Percentiles rank a stretch among this genome's conserved stretches.
phyloP scores from a whole-genome alignment of 1,284 basidiomycete genomes.

The Sporisorium scitamineum region DNA sequence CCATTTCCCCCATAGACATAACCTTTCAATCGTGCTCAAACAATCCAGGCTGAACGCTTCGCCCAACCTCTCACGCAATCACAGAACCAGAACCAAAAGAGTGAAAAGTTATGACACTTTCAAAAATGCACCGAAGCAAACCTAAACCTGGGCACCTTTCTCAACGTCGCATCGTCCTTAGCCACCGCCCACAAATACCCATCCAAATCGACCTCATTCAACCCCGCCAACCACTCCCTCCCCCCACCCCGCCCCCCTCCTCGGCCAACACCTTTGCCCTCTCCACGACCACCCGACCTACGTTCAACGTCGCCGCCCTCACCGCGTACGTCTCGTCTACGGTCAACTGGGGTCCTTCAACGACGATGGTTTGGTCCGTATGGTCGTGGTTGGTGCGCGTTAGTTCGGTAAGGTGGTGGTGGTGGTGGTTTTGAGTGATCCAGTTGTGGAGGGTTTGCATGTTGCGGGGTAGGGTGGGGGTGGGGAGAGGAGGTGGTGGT shows the following conservation, averaged over 20 bases:
- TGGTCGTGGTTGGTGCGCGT: background rate
- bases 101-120: too few relatives aligned
- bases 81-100: too few relatives aligned
- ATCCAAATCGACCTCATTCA: conserved; percentile 64
- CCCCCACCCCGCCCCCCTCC: background rate
- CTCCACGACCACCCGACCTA: conserved; percentile 46
- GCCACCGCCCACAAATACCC: conserved; percentile 65
- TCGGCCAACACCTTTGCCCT: conserved; percentile 44
- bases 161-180: conserved; percentile 54
- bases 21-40: too few relatives aligned
- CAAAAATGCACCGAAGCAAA: conserved; percentile 28
- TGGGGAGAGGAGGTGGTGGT: conserved; percentile 79
- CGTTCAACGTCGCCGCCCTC: conserved; percentile 55
- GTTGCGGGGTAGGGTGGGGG: background rate
- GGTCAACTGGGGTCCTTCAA: conserved; percentile 39
- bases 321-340: conserved; percentile 59
- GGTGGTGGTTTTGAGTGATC: conserved; percentile 5
- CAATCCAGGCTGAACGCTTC: too few relatives aligned
- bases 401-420: conserved; percentile 15
- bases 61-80: too few relatives aligned
- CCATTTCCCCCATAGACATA: too few relatives aligned
- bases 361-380: conserved; percentile 1
- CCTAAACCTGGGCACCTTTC: conserved; percentile 56
- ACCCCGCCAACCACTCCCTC: conserved; percentile 31
- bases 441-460: conserved; percentile 34